Conservation (phyloP, 2,329 filamentous ascomycete species). For the Cladophialophora chaetospira region DNA sequence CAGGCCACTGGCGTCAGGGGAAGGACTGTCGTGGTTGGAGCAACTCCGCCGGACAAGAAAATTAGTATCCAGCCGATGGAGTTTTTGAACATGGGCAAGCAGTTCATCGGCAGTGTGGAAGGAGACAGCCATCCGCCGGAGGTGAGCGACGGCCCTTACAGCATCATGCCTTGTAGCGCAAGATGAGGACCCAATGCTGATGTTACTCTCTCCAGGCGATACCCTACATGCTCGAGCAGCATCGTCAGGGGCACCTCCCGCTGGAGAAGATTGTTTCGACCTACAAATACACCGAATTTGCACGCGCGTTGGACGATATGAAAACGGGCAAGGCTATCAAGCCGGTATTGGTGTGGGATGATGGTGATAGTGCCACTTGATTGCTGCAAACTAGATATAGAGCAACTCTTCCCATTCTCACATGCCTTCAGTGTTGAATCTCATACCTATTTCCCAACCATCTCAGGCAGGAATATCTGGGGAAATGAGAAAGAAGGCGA, state of each 20-base stretch:
- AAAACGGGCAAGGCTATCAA: slow-evolving; percentile 3
- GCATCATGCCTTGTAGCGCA: too few relatives aligned
- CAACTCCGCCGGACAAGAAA: slow-evolving; percentile 47
- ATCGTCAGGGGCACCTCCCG: slow-evolving; percentile 49
- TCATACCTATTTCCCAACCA: too few relatives aligned
- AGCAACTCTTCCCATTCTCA: too few relatives aligned
- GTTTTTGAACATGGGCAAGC: slow-evolving; percentile 5
- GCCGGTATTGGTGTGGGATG: slow-evolving; percentile 4
- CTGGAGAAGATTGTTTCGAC: slow-evolving; percentile 49
- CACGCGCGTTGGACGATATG: slow-evolving; percentile 27
- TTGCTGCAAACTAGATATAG: too few relatives aligned
- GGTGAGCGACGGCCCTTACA: too few relatives aligned
- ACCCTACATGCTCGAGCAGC: slow-evolving; percentile 53
- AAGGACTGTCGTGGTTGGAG: slow-evolving; percentile 54
- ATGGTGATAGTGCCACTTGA: too few relatives aligned
- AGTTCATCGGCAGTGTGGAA: not conserved
- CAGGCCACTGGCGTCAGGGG: slow-evolving; percentile 49
- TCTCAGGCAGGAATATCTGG: too few relatives aligned
- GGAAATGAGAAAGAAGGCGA: too few relatives aligned
- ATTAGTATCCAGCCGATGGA: slow-evolving; percentile 38
- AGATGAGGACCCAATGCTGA: too few relatives aligned
- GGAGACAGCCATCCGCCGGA: slow-evolving; percentile 44
- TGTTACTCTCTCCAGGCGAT: slow-evolving; percentile 54
- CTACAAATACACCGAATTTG: slow-evolving; percentile 40
- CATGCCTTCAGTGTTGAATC: too few relatives aligned